Conservation (phyloP, 106 monocot species). For the Chionographis japonica region DNA sequence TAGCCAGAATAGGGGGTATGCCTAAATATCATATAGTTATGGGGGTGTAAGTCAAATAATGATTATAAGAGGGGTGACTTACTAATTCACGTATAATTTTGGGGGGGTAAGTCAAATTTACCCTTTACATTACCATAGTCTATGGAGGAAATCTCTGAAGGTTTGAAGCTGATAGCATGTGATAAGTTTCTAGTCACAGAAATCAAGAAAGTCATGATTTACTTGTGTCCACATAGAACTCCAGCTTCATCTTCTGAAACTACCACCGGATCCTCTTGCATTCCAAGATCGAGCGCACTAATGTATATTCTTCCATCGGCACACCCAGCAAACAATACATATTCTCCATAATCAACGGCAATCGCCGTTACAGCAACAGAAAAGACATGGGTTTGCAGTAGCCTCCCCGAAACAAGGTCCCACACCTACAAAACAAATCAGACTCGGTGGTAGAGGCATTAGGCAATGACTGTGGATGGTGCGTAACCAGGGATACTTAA, state of each 20-base stretch:
- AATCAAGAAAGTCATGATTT: neutral
- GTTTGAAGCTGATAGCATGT: no score
- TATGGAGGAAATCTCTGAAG: no score
- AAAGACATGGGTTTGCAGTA: slow-evolving; percentile 10
- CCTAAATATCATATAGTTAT: no score
- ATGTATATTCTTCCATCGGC: slow-evolving; percentile 21
- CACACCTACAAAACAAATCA: slow-evolving; percentile 8
- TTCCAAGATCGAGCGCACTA: slow-evolving; percentile 5
- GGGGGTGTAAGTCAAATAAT: no score
- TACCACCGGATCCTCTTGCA: slow-evolving; percentile 5
- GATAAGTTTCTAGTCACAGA: no score
- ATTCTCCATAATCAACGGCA: slow-evolving; percentile 11
- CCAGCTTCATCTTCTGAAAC: slow-evolving; percentile 16
- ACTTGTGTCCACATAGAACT: slow-evolving; percentile 21
- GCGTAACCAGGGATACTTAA: no score
- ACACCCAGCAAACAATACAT: slow-evolving; percentile 17
- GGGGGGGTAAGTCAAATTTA: no score
- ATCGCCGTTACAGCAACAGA: slow-evolving; percentile 15
- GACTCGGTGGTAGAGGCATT: neutral
- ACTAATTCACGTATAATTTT: no score
- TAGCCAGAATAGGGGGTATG: no score
- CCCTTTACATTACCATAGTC: no score
- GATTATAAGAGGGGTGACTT: no score
- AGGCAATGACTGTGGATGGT: no score
- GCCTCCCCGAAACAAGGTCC: slow-evolving; percentile 18